Base-by-base conservation (phyloP, 257 asterid genomes). In the Thymus mandschuricus region DNA sequence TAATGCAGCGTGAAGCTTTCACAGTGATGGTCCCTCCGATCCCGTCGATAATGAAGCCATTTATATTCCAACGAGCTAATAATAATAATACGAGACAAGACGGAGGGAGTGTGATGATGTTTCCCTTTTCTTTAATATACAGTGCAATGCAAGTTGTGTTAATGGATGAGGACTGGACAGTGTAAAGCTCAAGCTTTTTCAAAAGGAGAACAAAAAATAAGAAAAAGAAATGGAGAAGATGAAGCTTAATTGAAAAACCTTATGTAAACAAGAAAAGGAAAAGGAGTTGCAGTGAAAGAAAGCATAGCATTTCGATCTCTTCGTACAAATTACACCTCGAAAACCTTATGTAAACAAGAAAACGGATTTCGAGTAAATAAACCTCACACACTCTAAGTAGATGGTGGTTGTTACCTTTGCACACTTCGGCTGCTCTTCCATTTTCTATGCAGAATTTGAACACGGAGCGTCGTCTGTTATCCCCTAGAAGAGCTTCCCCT, bases 401-500 rank as follows among this genome's bases (percentile, higher is more conserved):
- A 43, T 63, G 30, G 44, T 66, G 51, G 21, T 63, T 45, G 34
- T 30, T 27, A 41, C 70, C 66, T 55, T 21, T 54, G 41, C 21
- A 21, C 10, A 4, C 33, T 21, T 57, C 21, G 45, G 52, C 67
- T 44, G 29, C 49, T 48, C 60, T 66, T 60, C 65, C 40, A 35
- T 73, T 3, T 52, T 27, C 56, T 40, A 43, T 59, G 69, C 69
- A 65, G 58, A 73, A 55, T 34, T 52, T 46, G 38, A 38, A 50
- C 51, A 31, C 46, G 60, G 60, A 57, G 64, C 72, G 46, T 6
- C 33, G 60, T 43, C 21, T 35, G 67, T 33, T 1, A 70, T 69
- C 54, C 64, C 61, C 81, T 86, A 87, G 64, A 90, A 83, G 73
- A 90, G 89, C 76, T 86, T 88, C 35, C 72, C 83, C 56, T 68